Evolutionary conservation across 176 grass and related monocot species (phyloP).

Genomic region (Oryza glumipatula): DNA sequence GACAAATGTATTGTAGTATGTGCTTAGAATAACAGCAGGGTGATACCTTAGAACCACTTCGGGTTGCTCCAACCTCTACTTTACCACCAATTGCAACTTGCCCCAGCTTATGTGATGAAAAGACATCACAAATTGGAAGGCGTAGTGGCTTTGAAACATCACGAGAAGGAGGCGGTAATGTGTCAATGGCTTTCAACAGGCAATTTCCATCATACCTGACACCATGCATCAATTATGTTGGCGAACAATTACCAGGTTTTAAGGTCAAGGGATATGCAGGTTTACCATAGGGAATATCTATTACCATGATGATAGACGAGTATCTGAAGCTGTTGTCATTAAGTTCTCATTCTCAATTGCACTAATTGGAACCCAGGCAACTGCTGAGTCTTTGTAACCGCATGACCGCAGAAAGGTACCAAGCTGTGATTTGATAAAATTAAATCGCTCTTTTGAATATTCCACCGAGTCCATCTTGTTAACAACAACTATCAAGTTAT

Average conservation of each 20-base stretch:
- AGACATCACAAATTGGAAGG: conserved; percentile 89
- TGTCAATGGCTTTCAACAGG: conserved; percentile 75
- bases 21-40: conserved; percentile 4
- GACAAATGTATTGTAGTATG: background rate
- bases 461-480: conserved; percentile 89
- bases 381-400: conserved; percentile 73
- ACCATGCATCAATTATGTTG: conserved; percentile 22
- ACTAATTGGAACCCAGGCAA: conserved; percentile 81
- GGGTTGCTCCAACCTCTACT: conserved; percentile 73
- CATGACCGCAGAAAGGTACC: conserved; percentile 76
- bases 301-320: conserved; percentile 82
- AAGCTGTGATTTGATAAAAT: conserved; percentile 65
- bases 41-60: conserved; percentile 75
- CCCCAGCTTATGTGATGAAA: conserved; percentile 62
- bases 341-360: conserved; percentile 89
- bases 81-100: conserved; percentile 82
- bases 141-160: conserved; percentile 72
- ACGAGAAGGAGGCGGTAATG: conserved; percentile 51
- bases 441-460: conserved; percentile 70
- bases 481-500: conserved; percentile 80
- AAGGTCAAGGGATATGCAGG: background rate
- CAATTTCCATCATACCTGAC: conserved; percentile 71
- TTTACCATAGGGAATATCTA: conserved; percentile 14
- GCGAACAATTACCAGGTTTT: conserved; percentile 2
- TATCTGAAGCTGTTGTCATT: conserved; percentile 55